These are phyloP conservation scores for Fusarium luffae DNA, from an alignment of 2,329 filamentous ascomycete genomes.

Conservation along the genomic window DNA sequence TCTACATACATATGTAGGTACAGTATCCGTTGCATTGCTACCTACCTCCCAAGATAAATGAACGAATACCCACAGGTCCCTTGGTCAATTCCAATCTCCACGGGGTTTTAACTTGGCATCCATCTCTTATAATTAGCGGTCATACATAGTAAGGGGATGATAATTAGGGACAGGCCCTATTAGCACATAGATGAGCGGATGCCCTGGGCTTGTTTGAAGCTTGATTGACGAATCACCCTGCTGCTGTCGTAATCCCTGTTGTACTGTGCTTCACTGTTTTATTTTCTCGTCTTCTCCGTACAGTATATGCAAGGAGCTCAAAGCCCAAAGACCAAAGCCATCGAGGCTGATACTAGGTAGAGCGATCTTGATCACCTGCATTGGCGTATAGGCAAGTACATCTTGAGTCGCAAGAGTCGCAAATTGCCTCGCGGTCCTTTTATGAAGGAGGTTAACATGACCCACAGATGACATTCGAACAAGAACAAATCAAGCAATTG, in stretches of 20 bases:
- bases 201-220: neutral
- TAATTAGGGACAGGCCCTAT: neutral
- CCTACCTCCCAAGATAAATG: neutral
- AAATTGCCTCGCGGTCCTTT: conserved; percentile 35
- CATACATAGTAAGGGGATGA: neutral
- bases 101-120: conserved; percentile 7
- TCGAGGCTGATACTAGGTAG: neutral
- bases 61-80: conserved; percentile 16
- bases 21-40: neutral
- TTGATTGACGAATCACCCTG: neutral
- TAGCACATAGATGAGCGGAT: neutral
- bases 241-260: neutral
- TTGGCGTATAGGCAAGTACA: neutral
- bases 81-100: conserved; percentile 5
- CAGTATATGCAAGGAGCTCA: neutral
- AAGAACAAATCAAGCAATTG: conserved; percentile 6
- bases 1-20: too few relatives aligned
- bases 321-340: neutral
- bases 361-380: conserved; percentile 14
- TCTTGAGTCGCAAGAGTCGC: conserved; percentile 16
- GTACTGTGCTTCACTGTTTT: neutral
- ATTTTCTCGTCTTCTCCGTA: neutral
- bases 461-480: conserved; percentile 37
- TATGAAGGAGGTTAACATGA: conserved; percentile 33
- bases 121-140: conserved; percentile 21